Percentiles rank a stretch among this genome's conserved stretches.
These are phyloP conservation scores for Citrullus amarus DNA, from an alignment of 306 rosid species.

Conservation along the genomic window DNA sequence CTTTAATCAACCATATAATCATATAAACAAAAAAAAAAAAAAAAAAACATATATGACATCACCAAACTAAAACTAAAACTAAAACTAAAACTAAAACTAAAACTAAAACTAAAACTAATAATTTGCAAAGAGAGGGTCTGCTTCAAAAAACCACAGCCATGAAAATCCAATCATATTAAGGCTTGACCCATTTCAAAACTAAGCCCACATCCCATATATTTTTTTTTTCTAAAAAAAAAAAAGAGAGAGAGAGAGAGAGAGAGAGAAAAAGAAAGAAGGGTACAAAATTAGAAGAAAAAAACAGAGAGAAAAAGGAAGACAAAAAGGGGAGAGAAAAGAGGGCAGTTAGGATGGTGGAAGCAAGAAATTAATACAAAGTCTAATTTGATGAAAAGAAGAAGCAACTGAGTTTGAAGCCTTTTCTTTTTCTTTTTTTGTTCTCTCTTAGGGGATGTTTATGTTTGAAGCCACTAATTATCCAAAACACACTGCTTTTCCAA, in stretches of 20 bases:
- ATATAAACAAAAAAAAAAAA: not conserved
- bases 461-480: not conserved
- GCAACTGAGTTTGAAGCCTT: not conserved
- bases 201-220: not conserved
- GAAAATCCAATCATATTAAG: conserved; percentile 4
- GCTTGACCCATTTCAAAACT: conserved; percentile 3
- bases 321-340: not conserved
- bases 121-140: not conserved
- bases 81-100: not conserved
- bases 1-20: not conserved
- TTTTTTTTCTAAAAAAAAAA: not conserved
- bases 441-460: not conserved
- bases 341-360: not conserved
- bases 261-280: not conserved
- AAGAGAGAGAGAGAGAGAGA: not conserved
- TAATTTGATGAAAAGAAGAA: not conserved
- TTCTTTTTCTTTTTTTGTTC: no score
- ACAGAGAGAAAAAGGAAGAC: not conserved
- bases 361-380: no score
- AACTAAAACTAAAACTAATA: not conserved
- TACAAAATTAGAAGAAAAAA: not conserved
- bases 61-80: not conserved
- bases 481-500: not conserved
- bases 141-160: conserved; percentile 2
- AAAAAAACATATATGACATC: not conserved